Percentiles rank a stretch among this genome's conserved stretches.
phyloP scores from a whole-genome alignment of 2,329 filamentous ascomycete species.

The Tolypocladium amazonense region DNA sequence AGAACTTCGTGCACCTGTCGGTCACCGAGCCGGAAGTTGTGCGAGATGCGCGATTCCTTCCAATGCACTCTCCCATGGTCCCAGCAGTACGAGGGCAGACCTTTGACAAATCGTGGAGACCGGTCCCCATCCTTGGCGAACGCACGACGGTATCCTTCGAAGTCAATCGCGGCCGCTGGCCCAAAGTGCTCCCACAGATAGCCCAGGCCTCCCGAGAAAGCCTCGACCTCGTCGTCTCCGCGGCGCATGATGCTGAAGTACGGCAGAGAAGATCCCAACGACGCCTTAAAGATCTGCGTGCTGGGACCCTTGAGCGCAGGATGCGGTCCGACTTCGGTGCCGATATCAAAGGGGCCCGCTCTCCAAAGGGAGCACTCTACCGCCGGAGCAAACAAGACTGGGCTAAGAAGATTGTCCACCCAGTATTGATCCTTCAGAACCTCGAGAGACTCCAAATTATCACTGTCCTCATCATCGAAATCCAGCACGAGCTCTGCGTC shows the following conservation, averaged over 20 bases:
- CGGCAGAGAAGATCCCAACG: background rate
- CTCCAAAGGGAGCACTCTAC: conserved; percentile 19
- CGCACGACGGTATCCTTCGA: background rate
- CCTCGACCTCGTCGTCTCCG: conserved; percentile 26
- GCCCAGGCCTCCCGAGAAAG: conserved; percentile 13
- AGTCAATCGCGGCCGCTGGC: background rate
- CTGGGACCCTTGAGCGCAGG: conserved; percentile 35
- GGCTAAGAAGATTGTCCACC: conserved; percentile 20
- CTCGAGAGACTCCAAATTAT: background rate
- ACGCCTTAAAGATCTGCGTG: conserved; percentile 25
- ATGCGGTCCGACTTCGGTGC: conserved; percentile 39
- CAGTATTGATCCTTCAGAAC: conserved; percentile 17
- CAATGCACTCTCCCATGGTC: conserved; percentile 18
- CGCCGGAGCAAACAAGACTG: conserved; percentile 7
- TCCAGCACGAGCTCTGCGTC: background rate
- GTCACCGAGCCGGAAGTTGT: conserved; percentile 23
- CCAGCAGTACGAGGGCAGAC: conserved; percentile 21
- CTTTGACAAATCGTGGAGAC: conserved; percentile 1
- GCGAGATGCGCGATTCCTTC: conserved; percentile 10
- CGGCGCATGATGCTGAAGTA: conserved; percentile 9
- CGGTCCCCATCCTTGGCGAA: background rate
- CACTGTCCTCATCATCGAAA: background rate
- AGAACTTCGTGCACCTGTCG: conserved; percentile 30
- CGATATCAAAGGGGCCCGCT: conserved; percentile 8
- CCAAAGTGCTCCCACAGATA: background rate